phyloP scores from a whole-genome alignment of 768 basidiomycete species.

The Floccularia luteovirens region DNA sequence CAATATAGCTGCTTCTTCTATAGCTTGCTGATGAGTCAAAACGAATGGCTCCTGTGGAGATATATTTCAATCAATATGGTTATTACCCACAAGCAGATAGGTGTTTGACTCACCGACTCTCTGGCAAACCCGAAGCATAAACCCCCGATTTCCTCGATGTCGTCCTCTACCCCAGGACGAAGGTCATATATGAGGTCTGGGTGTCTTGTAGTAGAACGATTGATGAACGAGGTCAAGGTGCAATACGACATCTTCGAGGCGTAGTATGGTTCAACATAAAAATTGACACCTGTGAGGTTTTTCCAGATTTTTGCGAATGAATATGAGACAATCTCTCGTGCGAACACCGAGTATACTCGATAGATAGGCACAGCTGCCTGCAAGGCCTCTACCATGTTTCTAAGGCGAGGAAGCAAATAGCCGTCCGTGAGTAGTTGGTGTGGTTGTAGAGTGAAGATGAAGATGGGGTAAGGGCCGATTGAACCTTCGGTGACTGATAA shows the following conservation, averaged over 20 bases:
- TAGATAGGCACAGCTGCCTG: conserved; percentile 19
- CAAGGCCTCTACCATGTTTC: conserved; percentile 32
- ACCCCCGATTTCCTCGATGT: conserved; percentile 29
- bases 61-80: conserved; percentile 2
- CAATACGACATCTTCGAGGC: conserved; percentile 51
- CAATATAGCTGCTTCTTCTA: conserved; percentile 41
- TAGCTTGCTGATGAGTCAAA: conserved; percentile 32
- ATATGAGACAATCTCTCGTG: conserved; percentile 35
- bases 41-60: conserved; percentile 48
- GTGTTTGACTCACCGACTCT: conserved; percentile 40
- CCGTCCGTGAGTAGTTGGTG: conserved; percentile 26
- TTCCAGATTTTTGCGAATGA: conserved; percentile 45
- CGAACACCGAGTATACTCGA: conserved; percentile 64
- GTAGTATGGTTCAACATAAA: conserved; percentile 45
- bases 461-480: conserved; percentile 58
- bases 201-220: conserved; percentile 9
- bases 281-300: conserved; percentile 29
- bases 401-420: conserved; percentile 31
- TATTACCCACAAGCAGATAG: conserved; percentile 3
- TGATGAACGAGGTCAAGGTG: conserved; percentile 32
- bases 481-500: conserved; percentile 50
- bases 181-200: conserved; percentile 20
- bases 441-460: conserved; percentile 45
- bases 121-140: conserved; percentile 51
- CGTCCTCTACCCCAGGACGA: conserved; percentile 32